A percentile compares a stretch with the other conserved stretches of the same genome.
Conservation (phyloP, 129 eudicot genomes). For the Artemisia tridentata region DNA sequence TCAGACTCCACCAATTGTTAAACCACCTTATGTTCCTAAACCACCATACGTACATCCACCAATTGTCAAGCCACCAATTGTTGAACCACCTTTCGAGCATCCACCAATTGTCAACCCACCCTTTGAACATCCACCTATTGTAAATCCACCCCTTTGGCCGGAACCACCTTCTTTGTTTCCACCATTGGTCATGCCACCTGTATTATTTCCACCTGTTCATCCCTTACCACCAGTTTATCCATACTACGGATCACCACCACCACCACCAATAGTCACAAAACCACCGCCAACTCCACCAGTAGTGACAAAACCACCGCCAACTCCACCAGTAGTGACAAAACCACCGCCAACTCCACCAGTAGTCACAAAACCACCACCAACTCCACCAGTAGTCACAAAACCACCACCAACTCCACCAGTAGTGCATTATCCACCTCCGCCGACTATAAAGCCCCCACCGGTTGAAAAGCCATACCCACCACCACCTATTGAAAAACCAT, state of each 20-base stretch:
- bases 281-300: conserved; percentile 4
- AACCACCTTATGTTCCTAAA: neutral
- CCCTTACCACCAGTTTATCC: conserved; percentile 26
- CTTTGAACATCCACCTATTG: conserved; percentile 1
- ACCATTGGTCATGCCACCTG: conserved; percentile 21
- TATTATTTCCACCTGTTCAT: conserved; percentile 22
- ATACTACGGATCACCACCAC: conserved; percentile 30
- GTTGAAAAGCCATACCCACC: neutral
- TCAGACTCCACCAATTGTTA: neutral
- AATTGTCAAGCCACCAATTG: neutral
- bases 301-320: conserved; percentile 19
- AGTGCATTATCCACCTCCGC: conserved; percentile 9
- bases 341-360: neutral
- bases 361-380: neutral
- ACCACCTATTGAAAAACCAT: conserved; percentile 17
- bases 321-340: conserved; percentile 1
- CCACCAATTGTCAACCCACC: neutral
- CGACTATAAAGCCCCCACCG: conserved; percentile 20
- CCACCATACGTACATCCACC: neutral
- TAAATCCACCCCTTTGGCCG: conserved; percentile 26
- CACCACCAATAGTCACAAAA: conserved; percentile 8
- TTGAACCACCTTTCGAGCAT: neutral
- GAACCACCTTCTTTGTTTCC: conserved; percentile 28
- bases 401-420: conserved; percentile 19
- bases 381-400: neutral